A percentile compares a stretch with the other conserved stretches of the same genome.
Conservation (phyloP, 1,284 basidiomycete genomes). For the Sporisorium iseilematis-ciliati region DNA sequence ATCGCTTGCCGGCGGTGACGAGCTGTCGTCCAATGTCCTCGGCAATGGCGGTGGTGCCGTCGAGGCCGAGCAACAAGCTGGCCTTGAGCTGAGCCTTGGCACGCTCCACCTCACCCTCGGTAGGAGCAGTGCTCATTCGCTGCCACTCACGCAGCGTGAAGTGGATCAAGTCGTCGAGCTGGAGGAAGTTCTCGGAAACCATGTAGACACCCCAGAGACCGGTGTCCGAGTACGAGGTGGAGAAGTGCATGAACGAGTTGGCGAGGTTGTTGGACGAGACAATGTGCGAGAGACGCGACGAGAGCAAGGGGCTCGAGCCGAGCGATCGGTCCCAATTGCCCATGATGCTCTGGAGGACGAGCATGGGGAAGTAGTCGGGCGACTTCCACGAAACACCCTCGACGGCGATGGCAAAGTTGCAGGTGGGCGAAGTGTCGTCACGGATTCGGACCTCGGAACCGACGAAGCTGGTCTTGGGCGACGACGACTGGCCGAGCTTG, state of each 20-base stretch:
- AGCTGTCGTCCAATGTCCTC: conserved; percentile 98
- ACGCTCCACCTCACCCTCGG: conserved; percentile 88
- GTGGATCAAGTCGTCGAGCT: conserved; percentile 93
- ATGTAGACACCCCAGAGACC: conserved; percentile 99
- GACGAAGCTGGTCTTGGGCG: conserved; percentile 79
- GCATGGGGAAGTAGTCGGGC: conserved; percentile 99
- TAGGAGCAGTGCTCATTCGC: conserved; percentile 89
- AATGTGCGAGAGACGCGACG: conserved; percentile 90
- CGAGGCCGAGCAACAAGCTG: conserved; percentile 86
- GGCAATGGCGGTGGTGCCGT: conserved; percentile 94
- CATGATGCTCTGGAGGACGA: conserved; percentile 97
- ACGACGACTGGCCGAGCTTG: conserved; percentile 77
- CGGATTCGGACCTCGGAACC: conserved; percentile 96
- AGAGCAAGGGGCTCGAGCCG: conserved; percentile 88
- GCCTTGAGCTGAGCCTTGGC: conserved; percentile 99
- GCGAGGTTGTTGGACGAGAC: conserved; percentile 94
- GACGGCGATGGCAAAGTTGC: conserved; percentile 95
- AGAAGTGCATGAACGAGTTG: conserved; percentile 99
- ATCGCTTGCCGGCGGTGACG: conserved; percentile 84
- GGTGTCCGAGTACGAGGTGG: conserved; percentile 99
- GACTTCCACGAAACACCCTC: conserved; percentile 98
- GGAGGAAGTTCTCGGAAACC: conserved; percentile 82
- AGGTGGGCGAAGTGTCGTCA: conserved; percentile 88
- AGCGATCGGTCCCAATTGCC: conserved; percentile 99
- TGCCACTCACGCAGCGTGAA: conserved; percentile 98